These are phyloP conservation scores for Fonsecaea pedrosoi DNA, from an alignment of 2,329 filamentous ascomycete species.

Conservation along the genomic window DNA sequence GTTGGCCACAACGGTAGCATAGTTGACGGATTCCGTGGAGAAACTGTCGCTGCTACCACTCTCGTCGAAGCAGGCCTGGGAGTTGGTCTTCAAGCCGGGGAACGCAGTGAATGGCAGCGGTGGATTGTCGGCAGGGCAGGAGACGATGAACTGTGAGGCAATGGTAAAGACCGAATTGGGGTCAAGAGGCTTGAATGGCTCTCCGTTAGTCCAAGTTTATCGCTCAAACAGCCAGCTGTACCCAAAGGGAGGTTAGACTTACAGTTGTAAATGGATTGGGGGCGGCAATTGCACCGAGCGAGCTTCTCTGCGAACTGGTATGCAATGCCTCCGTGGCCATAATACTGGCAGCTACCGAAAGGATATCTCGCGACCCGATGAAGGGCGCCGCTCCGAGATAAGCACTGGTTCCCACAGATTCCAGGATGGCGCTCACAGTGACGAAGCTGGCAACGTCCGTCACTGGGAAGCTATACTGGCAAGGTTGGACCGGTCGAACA, in stretches of 20 bases:
- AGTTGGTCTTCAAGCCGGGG: conserved; percentile 54
- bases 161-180: conserved; percentile 75
- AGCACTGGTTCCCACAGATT: conserved; percentile 56
- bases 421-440: conserved; percentile 71
- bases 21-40: conserved; percentile 13
- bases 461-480: conserved; percentile 74
- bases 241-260: background rate
- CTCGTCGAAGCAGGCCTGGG: conserved; percentile 33
- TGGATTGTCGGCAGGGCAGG: conserved; percentile 68
- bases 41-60: conserved; percentile 1
- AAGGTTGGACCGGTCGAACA: conserved; percentile 70
- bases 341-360: conserved; percentile 72
- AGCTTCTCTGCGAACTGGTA: conserved; percentile 73
- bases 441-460: conserved; percentile 64
- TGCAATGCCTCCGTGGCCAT: conserved; percentile 73
- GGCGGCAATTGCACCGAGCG: conserved; percentile 64
- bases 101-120: conserved; percentile 69
- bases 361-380: conserved; percentile 64
- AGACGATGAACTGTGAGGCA: conserved; percentile 73
- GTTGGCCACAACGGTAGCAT: conserved; percentile 15
- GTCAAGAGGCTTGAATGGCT: conserved; percentile 58
- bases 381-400: conserved; percentile 73
- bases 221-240: background rate
- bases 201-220: conserved; percentile 1
- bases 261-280: conserved; percentile 72